Evolutionary conservation across 2,329 filamentous ascomycete species (phyloP).

Genomic region (Calonectria pseudoturangicola): DNA sequence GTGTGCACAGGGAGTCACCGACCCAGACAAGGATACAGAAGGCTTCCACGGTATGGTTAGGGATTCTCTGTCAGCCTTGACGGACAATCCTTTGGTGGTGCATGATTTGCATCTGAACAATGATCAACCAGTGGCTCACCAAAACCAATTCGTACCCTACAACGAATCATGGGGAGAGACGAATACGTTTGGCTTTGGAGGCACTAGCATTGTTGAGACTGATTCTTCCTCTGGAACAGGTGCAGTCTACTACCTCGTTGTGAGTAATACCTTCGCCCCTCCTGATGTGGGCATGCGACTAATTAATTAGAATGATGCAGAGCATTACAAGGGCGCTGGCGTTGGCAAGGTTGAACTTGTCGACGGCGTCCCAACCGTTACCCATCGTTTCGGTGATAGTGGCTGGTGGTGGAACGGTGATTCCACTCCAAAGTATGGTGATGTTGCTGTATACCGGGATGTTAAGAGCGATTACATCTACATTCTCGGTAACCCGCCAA

Average conservation of each 20-base stretch:
- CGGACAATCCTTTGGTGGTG: constrained; percentile 59
- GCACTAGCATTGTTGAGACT: constrained; percentile 62
- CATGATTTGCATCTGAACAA: constrained; percentile 60
- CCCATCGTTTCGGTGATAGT: constrained; percentile 51
- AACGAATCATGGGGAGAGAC: constrained; percentile 61
- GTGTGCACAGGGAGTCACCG: constrained; percentile 58
- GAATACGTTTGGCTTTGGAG: constrained; percentile 60
- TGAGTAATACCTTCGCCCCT: constrained; percentile 42
- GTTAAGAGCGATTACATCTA: constrained; percentile 62
- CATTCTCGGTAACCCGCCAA: constrained; percentile 62
- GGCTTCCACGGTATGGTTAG: constrained; percentile 65
- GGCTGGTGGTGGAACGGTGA: constrained; percentile 62
- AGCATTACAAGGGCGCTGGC: constrained; percentile 60
- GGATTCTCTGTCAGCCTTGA: constrained; percentile 60
- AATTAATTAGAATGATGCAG: constrained; percentile 55
- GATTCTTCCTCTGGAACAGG: constrained; percentile 53
- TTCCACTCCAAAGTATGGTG: constrained; percentile 59
- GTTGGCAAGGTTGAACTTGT: constrained; percentile 60
- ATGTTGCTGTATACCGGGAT: constrained; percentile 61
- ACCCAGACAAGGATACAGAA: constrained; percentile 53
- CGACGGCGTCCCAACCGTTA: constrained; percentile 59
- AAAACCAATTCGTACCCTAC: constrained; percentile 61
- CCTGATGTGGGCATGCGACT: neutral
- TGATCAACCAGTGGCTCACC: constrained; percentile 55
- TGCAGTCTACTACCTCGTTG: constrained; percentile 61